Evolutionary conservation across 2,329 filamentous ascomycete genomes (phyloP).

Genomic region (Lachnellula hyalina): DNA sequence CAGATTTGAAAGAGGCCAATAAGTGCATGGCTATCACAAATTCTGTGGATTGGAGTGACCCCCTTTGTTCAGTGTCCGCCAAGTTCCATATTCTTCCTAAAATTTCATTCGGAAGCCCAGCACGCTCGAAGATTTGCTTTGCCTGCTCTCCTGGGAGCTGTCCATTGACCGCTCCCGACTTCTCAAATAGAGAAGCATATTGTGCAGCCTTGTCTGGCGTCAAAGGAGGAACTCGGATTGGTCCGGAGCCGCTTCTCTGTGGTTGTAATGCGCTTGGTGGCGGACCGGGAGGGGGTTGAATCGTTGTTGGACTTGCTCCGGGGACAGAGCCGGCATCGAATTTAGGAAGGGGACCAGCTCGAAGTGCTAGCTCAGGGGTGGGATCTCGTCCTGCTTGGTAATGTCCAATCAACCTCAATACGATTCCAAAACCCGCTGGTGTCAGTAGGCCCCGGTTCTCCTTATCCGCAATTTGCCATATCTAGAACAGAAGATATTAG

Average conservation of each 20-base stretch:
- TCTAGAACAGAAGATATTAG: slow-evolving; percentile 47
- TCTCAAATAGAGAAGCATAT: slow-evolving; percentile 85
- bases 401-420: slow-evolving; percentile 90
- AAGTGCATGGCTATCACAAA: slow-evolving; percentile 99
- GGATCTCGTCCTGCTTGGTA: slow-evolving; percentile 84
- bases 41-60: slow-evolving; percentile 78
- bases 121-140: slow-evolving; percentile 92
- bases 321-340: slow-evolving; percentile 68
- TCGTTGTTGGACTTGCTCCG: slow-evolving; percentile 33
- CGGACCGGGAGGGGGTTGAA: slow-evolving; percentile 43
- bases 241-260: slow-evolving; percentile 56
- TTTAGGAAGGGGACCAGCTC: slow-evolving; percentile 81
- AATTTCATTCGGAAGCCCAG: slow-evolving; percentile 80
- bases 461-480: slow-evolving; percentile 98
- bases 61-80: slow-evolving; percentile 88
- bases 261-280: slow-evolving; percentile 42
- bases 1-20: slow-evolving; percentile 83
- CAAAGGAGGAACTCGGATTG: slow-evolving; percentile 82
- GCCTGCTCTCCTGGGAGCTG: slow-evolving; percentile 80
- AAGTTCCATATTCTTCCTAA: slow-evolving; percentile 96
- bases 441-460: slow-evolving; percentile 95
- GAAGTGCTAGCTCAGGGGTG: slow-evolving; percentile 72
- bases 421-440: slow-evolving; percentile 86
- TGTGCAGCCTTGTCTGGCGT: slow-evolving; percentile 84
- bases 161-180: slow-evolving; percentile 72